phyloP scores from a whole-genome alignment of 257 asterid species.

The Solanum neorickii region DNA sequence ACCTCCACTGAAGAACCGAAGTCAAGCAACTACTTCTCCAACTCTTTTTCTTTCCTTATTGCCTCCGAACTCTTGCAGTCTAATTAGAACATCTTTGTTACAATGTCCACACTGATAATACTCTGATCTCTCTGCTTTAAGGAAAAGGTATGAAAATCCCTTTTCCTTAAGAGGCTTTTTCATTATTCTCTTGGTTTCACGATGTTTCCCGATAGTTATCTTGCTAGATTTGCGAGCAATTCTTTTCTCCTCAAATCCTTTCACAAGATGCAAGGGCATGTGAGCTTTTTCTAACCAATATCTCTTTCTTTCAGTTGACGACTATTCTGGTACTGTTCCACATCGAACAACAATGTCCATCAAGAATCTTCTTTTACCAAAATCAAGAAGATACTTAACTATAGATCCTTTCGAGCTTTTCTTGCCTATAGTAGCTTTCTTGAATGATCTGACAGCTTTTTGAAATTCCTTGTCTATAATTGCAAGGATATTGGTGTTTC shows the following conservation, averaged over 20 bases:
- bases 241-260: constrained; percentile 70
- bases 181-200: constrained; percentile 15
- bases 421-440: too few relatives aligned
- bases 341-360: constrained; percentile 8
- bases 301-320: constrained; percentile 52
- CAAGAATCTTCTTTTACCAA: too few relatives aligned
- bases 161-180: constrained; percentile 35
- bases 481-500: too few relatives aligned
- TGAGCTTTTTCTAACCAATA: constrained; percentile 88
- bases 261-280: constrained; percentile 80
- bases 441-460: too few relatives aligned
- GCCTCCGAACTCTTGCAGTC: neutral
- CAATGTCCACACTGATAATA: constrained; percentile 66
- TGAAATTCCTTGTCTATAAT: too few relatives aligned
- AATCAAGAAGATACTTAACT: too few relatives aligned
- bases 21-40: too few relatives aligned
- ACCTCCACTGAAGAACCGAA: too few relatives aligned
- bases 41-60: too few relatives aligned
- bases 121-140: constrained; percentile 55
- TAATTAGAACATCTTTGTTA: constrained; percentile 53
- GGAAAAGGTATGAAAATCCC: constrained; percentile 71
- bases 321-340: constrained; percentile 59
- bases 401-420: too few relatives aligned
- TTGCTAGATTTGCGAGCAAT: constrained; percentile 66
- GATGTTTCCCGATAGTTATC: constrained; percentile 29